Conservation (phyloP, 768 basidiomycete species). For the Pholiota molesta region DNA sequence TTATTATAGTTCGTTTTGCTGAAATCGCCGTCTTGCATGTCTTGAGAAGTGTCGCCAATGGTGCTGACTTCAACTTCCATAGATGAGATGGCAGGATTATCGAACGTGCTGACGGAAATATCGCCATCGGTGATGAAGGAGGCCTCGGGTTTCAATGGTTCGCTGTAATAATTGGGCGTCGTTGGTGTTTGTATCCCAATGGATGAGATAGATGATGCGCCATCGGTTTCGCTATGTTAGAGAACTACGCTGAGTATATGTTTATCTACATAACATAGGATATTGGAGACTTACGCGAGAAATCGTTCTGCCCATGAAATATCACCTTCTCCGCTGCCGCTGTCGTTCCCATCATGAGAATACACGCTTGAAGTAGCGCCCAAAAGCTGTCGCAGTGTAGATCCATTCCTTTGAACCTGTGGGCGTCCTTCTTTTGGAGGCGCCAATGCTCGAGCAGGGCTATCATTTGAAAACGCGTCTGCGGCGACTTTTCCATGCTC, state of each 20-base stretch:
- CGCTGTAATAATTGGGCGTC: conserved; percentile 40
- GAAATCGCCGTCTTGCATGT: conserved; percentile 27
- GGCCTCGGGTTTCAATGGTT: conserved; percentile 38
- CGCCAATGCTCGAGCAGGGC: conserved; percentile 13
- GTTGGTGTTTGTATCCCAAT: conserved; percentile 54
- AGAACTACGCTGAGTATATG: neutral
- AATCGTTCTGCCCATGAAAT: conserved; percentile 86
- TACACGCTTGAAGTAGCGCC: conserved; percentile 49
- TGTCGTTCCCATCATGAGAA: conserved; percentile 31
- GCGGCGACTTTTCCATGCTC: conserved; percentile 66
- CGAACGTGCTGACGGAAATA: conserved; percentile 40
- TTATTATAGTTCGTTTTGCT: conserved; percentile 22
- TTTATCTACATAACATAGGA: neutral
- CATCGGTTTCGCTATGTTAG: conserved; percentile 45
- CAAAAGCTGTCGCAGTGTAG: conserved; percentile 74
- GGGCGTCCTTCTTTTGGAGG: conserved; percentile 44
- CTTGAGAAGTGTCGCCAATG: conserved; percentile 41
- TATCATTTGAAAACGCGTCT: conserved; percentile 67
- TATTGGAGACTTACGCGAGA: conserved; percentile 48
- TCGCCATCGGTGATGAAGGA: conserved; percentile 52
- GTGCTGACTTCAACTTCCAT: conserved; percentile 76
- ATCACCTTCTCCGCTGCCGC: conserved; percentile 62
- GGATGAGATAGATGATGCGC: conserved; percentile 41
- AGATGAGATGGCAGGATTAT: conserved; percentile 65
- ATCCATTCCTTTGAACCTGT: conserved; percentile 64